Conservation (phyloP, 2,329 filamentous ascomycete genomes). For the Biscogniauxia mediterranea region DNA sequence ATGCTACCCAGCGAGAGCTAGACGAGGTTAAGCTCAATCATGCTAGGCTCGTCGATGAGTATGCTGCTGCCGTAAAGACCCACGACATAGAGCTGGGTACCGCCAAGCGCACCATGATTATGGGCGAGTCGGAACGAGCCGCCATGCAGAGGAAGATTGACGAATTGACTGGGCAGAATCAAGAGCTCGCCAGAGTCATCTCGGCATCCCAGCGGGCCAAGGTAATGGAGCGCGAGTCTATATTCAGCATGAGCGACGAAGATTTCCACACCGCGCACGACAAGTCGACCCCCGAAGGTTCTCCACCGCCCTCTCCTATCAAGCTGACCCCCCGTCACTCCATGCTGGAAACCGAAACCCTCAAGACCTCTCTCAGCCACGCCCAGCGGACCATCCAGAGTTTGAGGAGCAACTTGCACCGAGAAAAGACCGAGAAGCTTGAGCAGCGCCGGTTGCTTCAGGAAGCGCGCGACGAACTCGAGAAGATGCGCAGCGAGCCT, state of each 20-base stretch:
- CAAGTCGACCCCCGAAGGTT: slow-evolving; percentile 79
- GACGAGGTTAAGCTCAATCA: slow-evolving; percentile 84
- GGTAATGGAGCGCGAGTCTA: slow-evolving; percentile 61
- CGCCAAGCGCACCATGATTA: slow-evolving; percentile 74
- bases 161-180: slow-evolving; percentile 83
- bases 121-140: slow-evolving; percentile 76
- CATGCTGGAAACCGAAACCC: slow-evolving; percentile 89
- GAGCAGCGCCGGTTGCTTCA: slow-evolving; percentile 94
- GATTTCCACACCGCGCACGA: slow-evolving; percentile 65
- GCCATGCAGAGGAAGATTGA: slow-evolving; percentile 81
- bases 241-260: slow-evolving; percentile 59
- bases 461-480: slow-evolving; percentile 89
- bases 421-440: slow-evolving; percentile 97
- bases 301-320: slow-evolving; percentile 83
- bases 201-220: slow-evolving; percentile 66
- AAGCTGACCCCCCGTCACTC: slow-evolving; percentile 90
- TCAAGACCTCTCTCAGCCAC: slow-evolving; percentile 91
- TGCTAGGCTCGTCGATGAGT: slow-evolving; percentile 77
- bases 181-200: slow-evolving; percentile 83
- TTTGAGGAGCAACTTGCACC: slow-evolving; percentile 89
- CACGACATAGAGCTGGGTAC: slow-evolving; percentile 86
- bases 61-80: slow-evolving; percentile 72
- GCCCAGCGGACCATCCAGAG: slow-evolving; percentile 96
- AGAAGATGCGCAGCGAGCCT: slow-evolving; percentile 61
- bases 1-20: slow-evolving; percentile 74